Percentiles rank a stretch among this genome's conserved stretches.
Evolutionary conservation across 257 asterid genomes (phyloP).

Genomic region (Nicotiana tabacum): DNA sequence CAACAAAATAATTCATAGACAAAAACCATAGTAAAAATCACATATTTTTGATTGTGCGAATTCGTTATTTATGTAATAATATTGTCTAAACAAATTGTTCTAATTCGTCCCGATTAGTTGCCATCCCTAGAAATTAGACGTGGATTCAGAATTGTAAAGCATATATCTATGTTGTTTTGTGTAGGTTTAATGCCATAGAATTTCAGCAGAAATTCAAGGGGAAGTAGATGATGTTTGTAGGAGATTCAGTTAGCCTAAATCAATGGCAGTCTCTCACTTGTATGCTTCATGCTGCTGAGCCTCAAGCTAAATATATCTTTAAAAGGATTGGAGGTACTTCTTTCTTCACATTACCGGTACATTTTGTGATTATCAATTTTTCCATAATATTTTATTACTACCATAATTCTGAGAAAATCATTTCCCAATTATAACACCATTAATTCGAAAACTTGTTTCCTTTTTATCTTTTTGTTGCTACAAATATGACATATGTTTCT

Average conservation of each 20-base stretch:
- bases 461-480: neutral
- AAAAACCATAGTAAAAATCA: neutral
- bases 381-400: neutral
- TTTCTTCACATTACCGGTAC: constrained; percentile 33
- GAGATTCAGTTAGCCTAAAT: constrained; percentile 42
- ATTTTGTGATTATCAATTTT: neutral
- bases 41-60: no score
- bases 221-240: constrained; percentile 42
- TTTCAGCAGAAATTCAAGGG: constrained; percentile 22
- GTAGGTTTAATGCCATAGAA: constrained; percentile 28
- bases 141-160: neutral
- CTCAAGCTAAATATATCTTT: constrained; percentile 20
- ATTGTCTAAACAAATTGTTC: neutral
- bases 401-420: neutral
- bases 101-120: neutral
- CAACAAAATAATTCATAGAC: no score
- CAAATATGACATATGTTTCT: neutral
- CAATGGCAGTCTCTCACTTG: constrained; percentile 49
- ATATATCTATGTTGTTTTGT: neutral
- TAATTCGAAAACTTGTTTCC: no score
- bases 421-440: neutral
- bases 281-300: constrained; percentile 28
- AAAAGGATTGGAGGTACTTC: constrained; percentile 16
- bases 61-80: no score
- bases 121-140: neutral